A percentile compares a stretch with the other conserved stretches of the same genome.
These are phyloP conservation scores for Skeletonema grethae DNA, from an alignment of 108 stramenopile species.

Conservation along the genomic window DNA sequence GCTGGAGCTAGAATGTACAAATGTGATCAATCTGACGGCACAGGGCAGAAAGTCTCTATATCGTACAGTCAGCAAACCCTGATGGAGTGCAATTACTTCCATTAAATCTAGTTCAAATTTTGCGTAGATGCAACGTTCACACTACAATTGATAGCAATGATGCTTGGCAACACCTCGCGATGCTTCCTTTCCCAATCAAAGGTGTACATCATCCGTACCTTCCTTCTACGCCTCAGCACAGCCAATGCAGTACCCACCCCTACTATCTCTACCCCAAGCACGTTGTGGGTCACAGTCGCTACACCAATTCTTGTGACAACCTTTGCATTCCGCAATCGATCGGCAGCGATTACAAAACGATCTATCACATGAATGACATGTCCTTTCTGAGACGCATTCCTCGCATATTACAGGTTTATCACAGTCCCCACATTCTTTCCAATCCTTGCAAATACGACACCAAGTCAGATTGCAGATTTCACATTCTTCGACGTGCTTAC, in stretches of 20 bases:
- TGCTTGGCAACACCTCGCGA: too few relatives aligned
- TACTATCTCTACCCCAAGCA: background rate
- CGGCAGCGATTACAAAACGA: background rate
- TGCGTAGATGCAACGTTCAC: too few relatives aligned
- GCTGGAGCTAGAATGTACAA: too few relatives aligned
- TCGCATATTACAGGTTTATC: background rate
- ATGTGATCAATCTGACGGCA: too few relatives aligned
- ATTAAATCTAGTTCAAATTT: too few relatives aligned
- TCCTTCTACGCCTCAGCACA: background rate
- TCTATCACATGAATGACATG: background rate
- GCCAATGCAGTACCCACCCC: background rate
- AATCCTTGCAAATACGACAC: background rate
- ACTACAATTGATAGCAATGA: too few relatives aligned
- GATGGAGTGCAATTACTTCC: too few relatives aligned
- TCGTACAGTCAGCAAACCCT: too few relatives aligned
- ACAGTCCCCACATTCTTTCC: background rate
- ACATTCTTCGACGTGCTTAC: too few relatives aligned
- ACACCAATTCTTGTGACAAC: background rate
- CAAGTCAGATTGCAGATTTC: background rate
- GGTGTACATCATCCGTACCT: too few relatives aligned
- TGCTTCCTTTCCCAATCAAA: too few relatives aligned
- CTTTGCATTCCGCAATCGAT: slow-evolving; percentile 2
- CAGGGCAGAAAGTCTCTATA: too few relatives aligned
- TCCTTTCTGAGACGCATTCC: background rate
- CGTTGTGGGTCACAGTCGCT: slow-evolving; percentile 1